phyloP scores from a whole-genome alignment of 2,329 filamentous ascomycete species.

The Nemania sp. region DNA sequence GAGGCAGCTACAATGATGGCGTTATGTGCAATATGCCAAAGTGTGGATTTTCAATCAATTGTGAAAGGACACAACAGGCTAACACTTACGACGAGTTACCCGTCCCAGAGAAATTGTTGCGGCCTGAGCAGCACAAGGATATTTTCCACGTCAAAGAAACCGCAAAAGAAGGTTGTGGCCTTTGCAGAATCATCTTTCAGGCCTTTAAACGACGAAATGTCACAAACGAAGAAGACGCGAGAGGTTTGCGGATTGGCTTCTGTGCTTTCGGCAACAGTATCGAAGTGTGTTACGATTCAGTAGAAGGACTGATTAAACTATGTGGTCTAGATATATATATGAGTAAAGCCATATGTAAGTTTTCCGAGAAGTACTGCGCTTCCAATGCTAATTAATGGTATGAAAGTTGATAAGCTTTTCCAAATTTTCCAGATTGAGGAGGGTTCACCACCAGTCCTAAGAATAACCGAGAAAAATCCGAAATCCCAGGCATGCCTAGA shows the following conservation, averaged over 20 bases:
- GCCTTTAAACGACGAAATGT: constrained; percentile 4
- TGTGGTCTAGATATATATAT: constrained; percentile 1
- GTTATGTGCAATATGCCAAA: constrained; percentile 5
- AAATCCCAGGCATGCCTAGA: not conserved
- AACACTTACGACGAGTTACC: not conserved
- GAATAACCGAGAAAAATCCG: not conserved
- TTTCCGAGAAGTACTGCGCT: not conserved
- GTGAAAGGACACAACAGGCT: not conserved
- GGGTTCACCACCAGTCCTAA: constrained; percentile 10
- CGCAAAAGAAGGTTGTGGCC: not conserved
- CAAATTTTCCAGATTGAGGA: not conserved
- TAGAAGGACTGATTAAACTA: not conserved
- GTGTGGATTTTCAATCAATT: not conserved
- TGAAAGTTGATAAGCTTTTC: not conserved
- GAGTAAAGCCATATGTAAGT: not conserved
- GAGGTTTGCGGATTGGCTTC: not conserved
- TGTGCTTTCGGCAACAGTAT: not conserved
- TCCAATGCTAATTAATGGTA: not conserved
- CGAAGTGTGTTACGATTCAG: not conserved
- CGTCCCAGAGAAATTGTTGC: not conserved
- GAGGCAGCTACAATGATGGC: not conserved
- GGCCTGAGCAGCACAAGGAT: not conserved
- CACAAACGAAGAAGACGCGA: not conserved
- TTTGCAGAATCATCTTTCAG: constrained; percentile 4
- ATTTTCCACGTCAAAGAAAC: constrained; percentile 8